phyloP scores from a whole-genome alignment of 495 filamentous ascomycete genomes.

The Pseudotulostoma volvatum region DNA sequence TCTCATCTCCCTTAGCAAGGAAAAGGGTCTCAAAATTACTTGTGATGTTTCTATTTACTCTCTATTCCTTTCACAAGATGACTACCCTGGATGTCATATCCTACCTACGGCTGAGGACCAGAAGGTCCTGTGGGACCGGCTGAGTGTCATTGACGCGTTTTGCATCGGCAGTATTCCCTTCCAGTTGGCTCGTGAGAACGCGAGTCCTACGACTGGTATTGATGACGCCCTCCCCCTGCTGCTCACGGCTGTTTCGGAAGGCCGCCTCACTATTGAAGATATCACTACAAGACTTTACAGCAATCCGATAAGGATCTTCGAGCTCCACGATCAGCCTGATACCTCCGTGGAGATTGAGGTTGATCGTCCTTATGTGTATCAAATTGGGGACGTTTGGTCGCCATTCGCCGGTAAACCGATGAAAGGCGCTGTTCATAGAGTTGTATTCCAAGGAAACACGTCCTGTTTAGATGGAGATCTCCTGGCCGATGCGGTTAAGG shows the following conservation, averaged over 20 bases:
- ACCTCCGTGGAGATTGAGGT: slow-evolving; percentile 64
- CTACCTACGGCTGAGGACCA: slow-evolving; percentile 59
- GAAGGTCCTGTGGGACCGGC: slow-evolving; percentile 61
- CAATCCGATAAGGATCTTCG: slow-evolving; percentile 73
- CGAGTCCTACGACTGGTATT: slow-evolving; percentile 47
- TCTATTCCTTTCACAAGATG: slow-evolving; percentile 62
- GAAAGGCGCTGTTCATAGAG: slow-evolving; percentile 58
- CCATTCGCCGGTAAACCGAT: slow-evolving; percentile 57
- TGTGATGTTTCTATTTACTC: slow-evolving; percentile 72
- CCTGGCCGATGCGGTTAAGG: slow-evolving; percentile 37
- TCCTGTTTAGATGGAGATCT: slow-evolving; percentile 60
- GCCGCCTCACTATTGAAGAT: slow-evolving; percentile 58
- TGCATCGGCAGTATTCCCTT: slow-evolving; percentile 70
- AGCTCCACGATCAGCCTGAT: slow-evolving; percentile 67
- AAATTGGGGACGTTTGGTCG: slow-evolving; percentile 45
- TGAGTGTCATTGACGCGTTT: slow-evolving; percentile 67
- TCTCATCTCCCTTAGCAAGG: slow-evolving; percentile 64
- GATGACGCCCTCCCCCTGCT: slow-evolving; percentile 63
- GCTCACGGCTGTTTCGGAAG: slow-evolving; percentile 62
- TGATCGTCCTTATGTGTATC: slow-evolving; percentile 45
- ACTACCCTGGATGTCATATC: slow-evolving; percentile 50
- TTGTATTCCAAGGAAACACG: slow-evolving; percentile 62
- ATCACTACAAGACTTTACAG: slow-evolving; percentile 55
- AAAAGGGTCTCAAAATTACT: slow-evolving; percentile 69
- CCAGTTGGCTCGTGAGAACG: slow-evolving; percentile 51